Percentiles rank a stretch among this genome's conserved stretches.
phyloP scores from a whole-genome alignment of 139 green algal species.

The Volvox africanus region DNA sequence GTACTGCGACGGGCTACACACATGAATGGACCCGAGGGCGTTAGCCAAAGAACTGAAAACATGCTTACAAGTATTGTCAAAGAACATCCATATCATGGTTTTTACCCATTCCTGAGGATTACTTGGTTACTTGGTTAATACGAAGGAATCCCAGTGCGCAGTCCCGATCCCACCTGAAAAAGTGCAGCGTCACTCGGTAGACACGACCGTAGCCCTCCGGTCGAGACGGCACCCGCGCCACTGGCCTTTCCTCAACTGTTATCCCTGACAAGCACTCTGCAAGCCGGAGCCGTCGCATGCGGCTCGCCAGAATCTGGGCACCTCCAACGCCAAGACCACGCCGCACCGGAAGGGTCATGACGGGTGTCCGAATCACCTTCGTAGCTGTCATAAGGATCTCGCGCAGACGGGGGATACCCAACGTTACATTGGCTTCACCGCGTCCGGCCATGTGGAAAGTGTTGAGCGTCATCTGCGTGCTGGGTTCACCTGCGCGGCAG shows the following conservation, averaged over 20 bases:
- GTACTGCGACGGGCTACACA: conserved; percentile 62
- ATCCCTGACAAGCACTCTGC: conserved; percentile 81
- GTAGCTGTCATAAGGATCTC: conserved; percentile 98
- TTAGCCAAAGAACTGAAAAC: no score
- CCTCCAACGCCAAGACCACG: conserved; percentile 14
- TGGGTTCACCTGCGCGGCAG: conserved; percentile 80
- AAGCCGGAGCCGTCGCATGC: conserved; percentile 86
- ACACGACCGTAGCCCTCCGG: conserved; percentile 51
- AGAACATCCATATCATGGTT: no score
- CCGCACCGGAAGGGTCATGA: conserved; percentile 93
- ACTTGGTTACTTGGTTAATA: no score
- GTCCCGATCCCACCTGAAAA: conserved; percentile 36
- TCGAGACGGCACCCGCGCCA: conserved; percentile 34
- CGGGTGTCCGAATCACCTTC: conserved; percentile 87
- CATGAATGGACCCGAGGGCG: no score
- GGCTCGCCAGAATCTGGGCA: conserved; percentile 75
- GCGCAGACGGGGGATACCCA: conserved; percentile 95
- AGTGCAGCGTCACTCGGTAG: conserved; percentile 72
- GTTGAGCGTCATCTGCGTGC: conserved; percentile 95
- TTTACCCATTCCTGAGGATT: no score
- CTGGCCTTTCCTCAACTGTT: conserved; percentile 77
- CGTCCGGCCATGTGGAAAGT: conserved; percentile 97
- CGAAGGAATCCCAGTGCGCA: no score
- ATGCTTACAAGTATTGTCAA: no score
- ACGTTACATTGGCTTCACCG: conserved; percentile 97